Conservation (phyloP, 2,329 filamentous ascomycete species). For the Claviceps cyperi region DNA sequence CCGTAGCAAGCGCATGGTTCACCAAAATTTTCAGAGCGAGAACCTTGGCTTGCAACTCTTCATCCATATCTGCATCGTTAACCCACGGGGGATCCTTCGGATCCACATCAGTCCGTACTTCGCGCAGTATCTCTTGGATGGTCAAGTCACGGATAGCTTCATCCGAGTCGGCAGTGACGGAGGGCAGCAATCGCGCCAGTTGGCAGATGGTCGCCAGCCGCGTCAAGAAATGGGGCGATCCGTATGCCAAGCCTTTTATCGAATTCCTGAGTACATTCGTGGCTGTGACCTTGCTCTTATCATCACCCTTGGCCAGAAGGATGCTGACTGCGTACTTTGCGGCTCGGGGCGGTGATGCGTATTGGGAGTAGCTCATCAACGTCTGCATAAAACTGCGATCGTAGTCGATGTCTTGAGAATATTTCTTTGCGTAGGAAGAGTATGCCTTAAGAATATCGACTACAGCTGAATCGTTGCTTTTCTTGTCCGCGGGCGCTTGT, state of each 20-base stretch:
- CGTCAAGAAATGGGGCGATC: slow-evolving; percentile 58
- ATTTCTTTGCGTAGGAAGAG: slow-evolving; percentile 76
- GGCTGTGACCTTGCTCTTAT: slow-evolving; percentile 69
- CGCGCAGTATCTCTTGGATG: slow-evolving; percentile 58
- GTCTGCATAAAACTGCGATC: slow-evolving; percentile 71
- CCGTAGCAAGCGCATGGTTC: slow-evolving; percentile 59
- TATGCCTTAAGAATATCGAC: slow-evolving; percentile 90
- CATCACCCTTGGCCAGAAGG: slow-evolving; percentile 57
- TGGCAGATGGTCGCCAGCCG: slow-evolving; percentile 60
- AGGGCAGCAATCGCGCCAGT: slow-evolving; percentile 59
- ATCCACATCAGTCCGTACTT: slow-evolving; percentile 49
- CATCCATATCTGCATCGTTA: slow-evolving; percentile 52
- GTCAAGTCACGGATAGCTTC: slow-evolving; percentile 69
- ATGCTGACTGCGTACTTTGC: slow-evolving; percentile 93
- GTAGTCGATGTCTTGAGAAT: slow-evolving; percentile 67
- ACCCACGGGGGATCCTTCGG: slow-evolving; percentile 50
- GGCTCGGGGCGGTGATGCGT: slow-evolving; percentile 65
- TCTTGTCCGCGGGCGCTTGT: slow-evolving; percentile 57
- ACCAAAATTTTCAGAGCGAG: slow-evolving; percentile 75
- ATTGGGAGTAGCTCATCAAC: slow-evolving; percentile 68
- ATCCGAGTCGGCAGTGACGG: slow-evolving; percentile 56
- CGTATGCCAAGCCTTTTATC: slow-evolving; percentile 60
- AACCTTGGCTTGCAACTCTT: slow-evolving; percentile 71
- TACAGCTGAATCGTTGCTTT: slow-evolving; percentile 55
- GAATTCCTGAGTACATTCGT: slow-evolving; percentile 69